Evolutionary conservation across 768 basidiomycete species (phyloP).

Genomic region (Mycena vulgaris): DNA sequence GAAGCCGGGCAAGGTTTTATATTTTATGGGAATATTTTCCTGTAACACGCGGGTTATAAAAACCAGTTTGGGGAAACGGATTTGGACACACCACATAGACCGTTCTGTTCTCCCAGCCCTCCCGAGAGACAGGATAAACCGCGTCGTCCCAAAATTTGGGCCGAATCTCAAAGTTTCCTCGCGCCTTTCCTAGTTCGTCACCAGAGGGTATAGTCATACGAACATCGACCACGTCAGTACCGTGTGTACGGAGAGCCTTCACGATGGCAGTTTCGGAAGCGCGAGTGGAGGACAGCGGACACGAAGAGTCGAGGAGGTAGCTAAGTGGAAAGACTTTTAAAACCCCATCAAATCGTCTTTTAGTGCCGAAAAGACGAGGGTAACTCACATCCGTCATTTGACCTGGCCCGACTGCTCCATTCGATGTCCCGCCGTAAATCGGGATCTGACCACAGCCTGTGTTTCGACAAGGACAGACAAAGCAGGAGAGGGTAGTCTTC

Average conservation of each 20-base stretch:
- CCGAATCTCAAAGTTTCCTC: slow-evolving; percentile 43
- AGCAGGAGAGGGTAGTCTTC: slow-evolving; percentile 68
- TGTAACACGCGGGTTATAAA: slow-evolving; percentile 44
- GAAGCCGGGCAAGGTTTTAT: slow-evolving; percentile 67
- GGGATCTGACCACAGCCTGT: slow-evolving; percentile 75
- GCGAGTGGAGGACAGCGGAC: slow-evolving; percentile 45
- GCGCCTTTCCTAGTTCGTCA: slow-evolving; percentile 10
- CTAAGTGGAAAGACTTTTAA: slow-evolving; percentile 72
- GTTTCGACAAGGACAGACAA: slow-evolving; percentile 77
- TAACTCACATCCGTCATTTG: slow-evolving; percentile 65
- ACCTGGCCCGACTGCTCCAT: slow-evolving; percentile 41
- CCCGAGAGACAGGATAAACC: slow-evolving; percentile 78
- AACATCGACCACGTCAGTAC: slow-evolving; percentile 66
- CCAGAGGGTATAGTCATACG: slow-evolving; percentile 67
- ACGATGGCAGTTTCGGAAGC: slow-evolving; percentile 64
- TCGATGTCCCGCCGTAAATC: slow-evolving; percentile 69
- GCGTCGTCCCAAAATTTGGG: slow-evolving; percentile 46
- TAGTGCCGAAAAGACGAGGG: slow-evolving; percentile 3
- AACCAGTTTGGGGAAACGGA: background rate
- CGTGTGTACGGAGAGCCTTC: slow-evolving; percentile 71
- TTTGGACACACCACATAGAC: slow-evolving; percentile 74
- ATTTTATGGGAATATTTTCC: slow-evolving; percentile 79
- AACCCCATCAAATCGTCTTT: slow-evolving; percentile 35
- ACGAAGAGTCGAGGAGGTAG: slow-evolving; percentile 58
- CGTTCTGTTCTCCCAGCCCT: slow-evolving; percentile 64